A percentile compares a stretch with the other conserved stretches of the same genome.
Evolutionary conservation across 2,329 filamentous ascomycete species (phyloP).

Genomic region (Fusarium xylarioides): DNA sequence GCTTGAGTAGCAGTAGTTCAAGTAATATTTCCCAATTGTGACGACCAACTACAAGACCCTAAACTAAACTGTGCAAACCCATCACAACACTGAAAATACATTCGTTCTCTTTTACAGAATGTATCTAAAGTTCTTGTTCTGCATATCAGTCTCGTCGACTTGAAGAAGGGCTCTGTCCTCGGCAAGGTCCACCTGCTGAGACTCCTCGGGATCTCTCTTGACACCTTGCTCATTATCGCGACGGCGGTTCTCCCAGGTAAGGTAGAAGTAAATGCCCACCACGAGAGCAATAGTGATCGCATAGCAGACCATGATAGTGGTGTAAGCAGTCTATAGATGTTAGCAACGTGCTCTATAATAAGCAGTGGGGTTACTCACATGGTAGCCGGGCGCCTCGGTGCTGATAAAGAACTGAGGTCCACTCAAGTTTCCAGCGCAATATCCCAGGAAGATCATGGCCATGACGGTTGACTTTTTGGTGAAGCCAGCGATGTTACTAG

Average conservation of each 20-base stretch:
- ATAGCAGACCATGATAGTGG: not conserved
- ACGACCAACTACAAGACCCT: not conserved
- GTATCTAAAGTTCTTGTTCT: slow-evolving; percentile 11
- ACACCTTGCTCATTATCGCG: slow-evolving; percentile 7
- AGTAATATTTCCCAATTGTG: rapidly evolving
- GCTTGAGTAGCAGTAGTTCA: rapidly evolving
- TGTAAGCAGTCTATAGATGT: not conserved
- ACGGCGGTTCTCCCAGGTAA: slow-evolving; percentile 1
- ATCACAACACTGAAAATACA: rapidly evolving
- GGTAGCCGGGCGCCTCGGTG: not conserved
- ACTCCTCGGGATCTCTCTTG: slow-evolving; percentile 8
- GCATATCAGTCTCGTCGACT: slow-evolving; percentile 3
- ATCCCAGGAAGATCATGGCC: slow-evolving; percentile 14
- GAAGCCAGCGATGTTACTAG: slow-evolving; percentile 14
- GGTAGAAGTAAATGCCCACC: not conserved
- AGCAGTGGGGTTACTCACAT: not conserved
- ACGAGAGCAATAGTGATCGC: not conserved
- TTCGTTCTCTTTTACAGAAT: not conserved
- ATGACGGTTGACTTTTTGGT: slow-evolving; percentile 11
- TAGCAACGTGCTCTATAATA: not conserved
- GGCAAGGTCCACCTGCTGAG: not conserved
- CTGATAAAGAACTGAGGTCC: slow-evolving; percentile 17
- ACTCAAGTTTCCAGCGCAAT: slow-evolving; percentile 2
- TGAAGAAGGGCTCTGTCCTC: not conserved
- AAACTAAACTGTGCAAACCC: not conserved